Conservation (phyloP, 2,329 filamentous ascomycete genomes). For the Leptosphaerulina australis region DNA sequence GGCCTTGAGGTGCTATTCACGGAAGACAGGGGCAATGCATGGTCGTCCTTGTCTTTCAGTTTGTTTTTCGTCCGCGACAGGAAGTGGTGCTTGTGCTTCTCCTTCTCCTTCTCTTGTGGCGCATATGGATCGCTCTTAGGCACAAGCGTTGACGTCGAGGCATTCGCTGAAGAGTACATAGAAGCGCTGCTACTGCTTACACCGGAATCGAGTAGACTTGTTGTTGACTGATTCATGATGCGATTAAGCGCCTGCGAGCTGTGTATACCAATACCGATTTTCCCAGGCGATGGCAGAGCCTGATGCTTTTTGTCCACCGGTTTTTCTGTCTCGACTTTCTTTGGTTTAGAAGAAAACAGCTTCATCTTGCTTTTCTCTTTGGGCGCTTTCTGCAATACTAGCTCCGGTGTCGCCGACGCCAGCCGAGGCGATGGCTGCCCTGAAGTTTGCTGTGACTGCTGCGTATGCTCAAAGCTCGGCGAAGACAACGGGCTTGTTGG, state of each 20-base stretch:
- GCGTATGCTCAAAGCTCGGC: constrained; percentile 43
- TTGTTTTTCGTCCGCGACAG: constrained; percentile 80
- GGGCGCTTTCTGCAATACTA: constrained; percentile 66
- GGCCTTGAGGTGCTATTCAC: constrained; percentile 77
- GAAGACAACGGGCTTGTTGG: constrained; percentile 63
- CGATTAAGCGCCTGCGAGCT: constrained; percentile 70
- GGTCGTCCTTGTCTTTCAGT: constrained; percentile 72
- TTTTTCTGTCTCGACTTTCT: constrained; percentile 75
- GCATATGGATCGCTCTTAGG: constrained; percentile 54
- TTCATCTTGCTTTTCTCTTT: constrained; percentile 80
- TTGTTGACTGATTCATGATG: constrained; percentile 69
- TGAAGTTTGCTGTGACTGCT: constrained; percentile 18
- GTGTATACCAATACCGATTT: constrained; percentile 68
- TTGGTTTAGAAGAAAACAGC: constrained; percentile 73
- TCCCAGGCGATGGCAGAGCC: constrained; percentile 69
- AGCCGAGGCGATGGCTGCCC: constrained; percentile 45
- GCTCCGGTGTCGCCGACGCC: constrained; percentile 27
- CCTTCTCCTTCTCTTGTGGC: constrained; percentile 71
- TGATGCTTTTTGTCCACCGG: constrained; percentile 64
- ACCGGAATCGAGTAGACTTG: constrained; percentile 67
- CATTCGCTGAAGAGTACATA: constrained; percentile 76
- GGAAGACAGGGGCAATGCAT: constrained; percentile 72
- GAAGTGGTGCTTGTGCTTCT: constrained; percentile 78
- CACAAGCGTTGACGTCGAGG: constrained; percentile 77
- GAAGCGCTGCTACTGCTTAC: constrained; percentile 64